Base-by-base conservation (phyloP, 257 asterid genomes). In the Solanum rostratum region DNA sequence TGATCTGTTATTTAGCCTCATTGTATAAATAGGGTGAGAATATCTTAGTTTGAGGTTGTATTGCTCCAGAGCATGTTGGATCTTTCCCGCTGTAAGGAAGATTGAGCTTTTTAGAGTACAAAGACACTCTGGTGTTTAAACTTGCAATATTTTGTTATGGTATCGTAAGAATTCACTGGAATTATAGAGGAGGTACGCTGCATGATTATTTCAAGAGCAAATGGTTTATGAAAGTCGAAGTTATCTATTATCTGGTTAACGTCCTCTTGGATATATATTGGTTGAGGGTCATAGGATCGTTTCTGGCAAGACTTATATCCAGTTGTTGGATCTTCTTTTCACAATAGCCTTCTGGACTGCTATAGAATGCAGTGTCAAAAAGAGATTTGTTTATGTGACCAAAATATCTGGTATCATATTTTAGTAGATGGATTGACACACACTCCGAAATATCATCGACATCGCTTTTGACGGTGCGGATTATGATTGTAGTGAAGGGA, bases 81-180 rank as follows among this genome's bases (percentile, higher is more conserved):
- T 53, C 24, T 79, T 66, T 83, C 59, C 68, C 85, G 85, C 86
- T 85, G 87, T 83, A 82, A 54, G 89, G 90, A 79, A 68, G 43
- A 43, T 50, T 86, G n/a, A 49, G 85, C 20, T 30, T 45, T 81
- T 16, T 10, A 69, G 63, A 52, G 30, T 76, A 52, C 33, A 59
- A 24, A 60, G 24, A 18, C n/a, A 39, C 37, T 24, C 37, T 24
- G 24, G 83, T 37, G 33, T 88, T 85, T 45, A 12, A 10, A 37
- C 49, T 24, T 20, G 33, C 20, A 46, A 59, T 57, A 10, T 63
- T 73, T 37, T 24, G 39, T 52, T 37, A 29, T 85, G 89, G 86
- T 7, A 81, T 52, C 39, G 85, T 82, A 82, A 86, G 87, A 85
- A 78, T 33, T 43, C 24, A 43, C 55, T 86, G 74, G 79, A 81